These are phyloP conservation scores for Cordyceps fumosorosea DNA, from an alignment of 2,329 filamentous ascomycete species.

Conservation along the genomic window DNA sequence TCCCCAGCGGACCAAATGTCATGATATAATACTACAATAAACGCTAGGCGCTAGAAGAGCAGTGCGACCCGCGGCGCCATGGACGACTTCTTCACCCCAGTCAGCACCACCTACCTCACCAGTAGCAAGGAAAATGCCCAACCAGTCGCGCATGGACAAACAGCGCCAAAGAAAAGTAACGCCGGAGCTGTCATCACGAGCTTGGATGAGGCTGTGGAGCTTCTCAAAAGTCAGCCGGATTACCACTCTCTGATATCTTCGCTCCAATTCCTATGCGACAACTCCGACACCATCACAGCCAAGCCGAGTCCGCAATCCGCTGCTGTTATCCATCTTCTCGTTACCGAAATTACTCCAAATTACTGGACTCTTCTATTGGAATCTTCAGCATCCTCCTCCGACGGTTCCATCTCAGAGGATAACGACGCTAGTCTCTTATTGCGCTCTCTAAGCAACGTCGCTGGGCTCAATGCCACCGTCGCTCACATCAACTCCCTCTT, in stretches of 20 bases:
- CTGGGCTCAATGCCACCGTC: constrained; percentile 71
- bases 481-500: constrained; percentile 60
- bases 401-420: constrained; percentile 16
- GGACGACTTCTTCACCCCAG: constrained; percentile 49
- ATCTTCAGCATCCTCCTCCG: constrained; percentile 21
- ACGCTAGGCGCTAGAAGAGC: not conserved
- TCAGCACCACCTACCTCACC: constrained; percentile 45
- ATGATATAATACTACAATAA: not conserved
- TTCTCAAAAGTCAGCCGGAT: constrained; percentile 56
- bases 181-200: constrained; percentile 19
- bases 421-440: constrained; percentile 47
- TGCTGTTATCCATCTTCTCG: constrained; percentile 68
- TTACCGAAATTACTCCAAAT: constrained; percentile 69
- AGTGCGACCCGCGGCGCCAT: constrained; percentile 27
- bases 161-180: not conserved
- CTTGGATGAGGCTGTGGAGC: constrained; percentile 49
- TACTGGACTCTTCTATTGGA: constrained; percentile 67
- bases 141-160: not conserved
- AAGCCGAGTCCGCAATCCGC: constrained; percentile 59
- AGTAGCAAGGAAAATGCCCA: constrained; percentile 24
- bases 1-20: not conserved
- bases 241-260: constrained; percentile 47
- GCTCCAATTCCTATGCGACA: constrained; percentile 44
- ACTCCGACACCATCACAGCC: constrained; percentile 14
- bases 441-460: constrained; percentile 62